Evolutionary conservation across 805 yeast species (phyloP).

Genomic region (Candida krabiensis): DNA sequence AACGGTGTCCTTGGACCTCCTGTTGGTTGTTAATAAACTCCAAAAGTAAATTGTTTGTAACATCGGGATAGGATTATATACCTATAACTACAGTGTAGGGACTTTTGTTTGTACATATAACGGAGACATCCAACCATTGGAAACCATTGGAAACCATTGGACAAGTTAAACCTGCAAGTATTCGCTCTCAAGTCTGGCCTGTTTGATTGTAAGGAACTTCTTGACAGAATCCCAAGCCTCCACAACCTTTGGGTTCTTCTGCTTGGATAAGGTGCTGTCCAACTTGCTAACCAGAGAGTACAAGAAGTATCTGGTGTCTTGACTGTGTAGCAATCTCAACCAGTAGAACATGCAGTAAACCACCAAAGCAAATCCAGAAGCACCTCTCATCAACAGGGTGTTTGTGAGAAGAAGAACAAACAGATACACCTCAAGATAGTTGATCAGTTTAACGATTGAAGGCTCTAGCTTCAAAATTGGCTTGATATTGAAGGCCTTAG

Average conservation of each 20-base stretch:
- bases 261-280: conserved; percentile 41
- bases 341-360: conserved; percentile 62
- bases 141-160: no score
- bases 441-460: conserved; percentile 46
- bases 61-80: no score
- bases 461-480: conserved; percentile 40
- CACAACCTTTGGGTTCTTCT: conserved; percentile 46
- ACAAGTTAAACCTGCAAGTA: conserved; percentile 12
- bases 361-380: conserved; percentile 68
- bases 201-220: conserved; percentile 42
- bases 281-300: conserved; percentile 40
- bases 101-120: no score
- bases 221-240: conserved; percentile 40
- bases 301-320: conserved; percentile 45
- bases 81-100: no score
- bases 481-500: conserved; percentile 39
- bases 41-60: no score
- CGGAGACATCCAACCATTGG: no score
- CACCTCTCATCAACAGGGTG: conserved; percentile 60
- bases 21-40: no score
- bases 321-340: conserved; percentile 63
- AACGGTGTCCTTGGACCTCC: no score
- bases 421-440: conserved; percentile 60
- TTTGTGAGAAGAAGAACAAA: conserved; percentile 54
- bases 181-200: conserved; percentile 32